Conservation (phyloP, 345 rosid genomes). For the Euphorbia pulcherrima region DNA sequence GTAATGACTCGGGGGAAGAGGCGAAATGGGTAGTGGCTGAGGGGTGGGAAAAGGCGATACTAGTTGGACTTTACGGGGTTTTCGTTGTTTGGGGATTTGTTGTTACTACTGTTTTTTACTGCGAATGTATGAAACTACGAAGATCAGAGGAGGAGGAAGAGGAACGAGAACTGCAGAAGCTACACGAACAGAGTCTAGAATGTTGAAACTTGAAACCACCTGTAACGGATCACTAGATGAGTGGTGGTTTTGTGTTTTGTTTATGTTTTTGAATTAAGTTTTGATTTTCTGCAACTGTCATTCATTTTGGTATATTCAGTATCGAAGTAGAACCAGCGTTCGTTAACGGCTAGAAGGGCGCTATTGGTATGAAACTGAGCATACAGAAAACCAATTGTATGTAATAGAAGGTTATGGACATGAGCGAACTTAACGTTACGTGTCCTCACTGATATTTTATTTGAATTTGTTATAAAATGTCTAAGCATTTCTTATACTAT, state of each 20-base stretch:
- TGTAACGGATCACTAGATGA: not conserved
- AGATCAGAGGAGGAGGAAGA: conserved; percentile 8
- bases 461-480: too few relatives aligned
- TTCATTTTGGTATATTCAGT: too few relatives aligned
- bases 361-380: too few relatives aligned
- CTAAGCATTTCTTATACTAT: too few relatives aligned
- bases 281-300: not conserved
- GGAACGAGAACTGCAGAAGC: not conserved
- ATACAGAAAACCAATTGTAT: too few relatives aligned
- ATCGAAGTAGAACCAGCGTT: too few relatives aligned
- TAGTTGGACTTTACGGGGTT: conserved; percentile 48
- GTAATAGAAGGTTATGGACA: too few relatives aligned
- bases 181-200: not conserved
- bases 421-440: too few relatives aligned
- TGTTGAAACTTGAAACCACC: not conserved
- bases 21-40: conserved; percentile 24
- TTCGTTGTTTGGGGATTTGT: conserved; percentile 58
- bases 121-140: conserved; percentile 45
- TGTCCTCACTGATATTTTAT: too few relatives aligned
- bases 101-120: conserved; percentile 53
- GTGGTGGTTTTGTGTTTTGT: not conserved
- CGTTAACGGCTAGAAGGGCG: not conserved
- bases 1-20: conserved; percentile 22
- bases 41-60: conserved; percentile 37
- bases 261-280: not conserved